A percentile compares a stretch with the other conserved stretches of the same genome.
These are phyloP conservation scores for Osmanthus fragrans DNA, from an alignment of 257 asterid species.

Conservation along the genomic window DNA sequence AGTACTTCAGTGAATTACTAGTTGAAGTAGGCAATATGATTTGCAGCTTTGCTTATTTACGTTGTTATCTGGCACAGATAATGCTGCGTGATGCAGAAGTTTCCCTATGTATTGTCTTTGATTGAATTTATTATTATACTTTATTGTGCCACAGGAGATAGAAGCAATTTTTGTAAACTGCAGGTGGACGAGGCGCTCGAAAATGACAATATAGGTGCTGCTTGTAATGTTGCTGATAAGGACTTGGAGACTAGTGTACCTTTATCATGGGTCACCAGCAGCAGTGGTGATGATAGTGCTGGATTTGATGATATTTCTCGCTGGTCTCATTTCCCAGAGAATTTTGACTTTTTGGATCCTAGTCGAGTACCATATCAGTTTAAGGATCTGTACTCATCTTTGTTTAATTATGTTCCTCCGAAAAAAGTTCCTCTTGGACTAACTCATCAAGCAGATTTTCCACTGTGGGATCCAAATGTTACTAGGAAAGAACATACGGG, in stretches of 20 bases:
- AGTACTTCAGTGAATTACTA: not conserved
- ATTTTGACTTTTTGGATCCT: slow-evolving; percentile 27
- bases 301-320: slow-evolving; percentile 24
- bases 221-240: slow-evolving; percentile 34
- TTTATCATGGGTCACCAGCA: slow-evolving; percentile 55
- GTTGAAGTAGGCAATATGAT: not conserved
- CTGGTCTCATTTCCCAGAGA: slow-evolving; percentile 26
- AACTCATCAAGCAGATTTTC: slow-evolving; percentile 69
- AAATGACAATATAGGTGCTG: slow-evolving; percentile 26
- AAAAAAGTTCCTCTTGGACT: slow-evolving; percentile 60
- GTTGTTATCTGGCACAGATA: not conserved
- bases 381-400: slow-evolving; percentile 30
- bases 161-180: slow-evolving; percentile 22
- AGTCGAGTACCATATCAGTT: slow-evolving; percentile 19
- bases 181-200: slow-evolving; percentile 29
- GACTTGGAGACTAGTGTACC: slow-evolving; percentile 58
- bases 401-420: slow-evolving; percentile 32
- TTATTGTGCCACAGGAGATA: not conserved
- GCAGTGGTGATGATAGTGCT: slow-evolving; percentile 43
- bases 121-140: not conserved
- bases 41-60: not conserved
- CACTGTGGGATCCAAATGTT: slow-evolving; percentile 45
- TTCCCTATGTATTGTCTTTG: not conserved
- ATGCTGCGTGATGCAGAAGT: slow-evolving; percentile 24
- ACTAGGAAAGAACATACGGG: slow-evolving; percentile 12